Evolutionary conservation across 441 rosid genomes (phyloP), one percentile per base, ranked within the genome.

Genomic region (Oxalis stricta): DNA sequence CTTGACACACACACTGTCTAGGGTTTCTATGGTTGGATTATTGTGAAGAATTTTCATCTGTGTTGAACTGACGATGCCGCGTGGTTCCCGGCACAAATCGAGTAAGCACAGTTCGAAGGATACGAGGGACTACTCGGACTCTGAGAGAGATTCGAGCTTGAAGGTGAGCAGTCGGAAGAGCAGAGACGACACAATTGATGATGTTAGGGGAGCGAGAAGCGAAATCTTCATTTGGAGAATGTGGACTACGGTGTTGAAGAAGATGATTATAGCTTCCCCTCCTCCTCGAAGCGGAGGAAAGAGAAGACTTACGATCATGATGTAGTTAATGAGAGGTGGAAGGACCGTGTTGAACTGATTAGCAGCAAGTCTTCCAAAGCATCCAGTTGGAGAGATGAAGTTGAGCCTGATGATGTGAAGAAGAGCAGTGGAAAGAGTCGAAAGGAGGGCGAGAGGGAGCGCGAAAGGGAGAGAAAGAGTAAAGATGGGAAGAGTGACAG

Each of bases 31-130:
- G 26, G 28, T 18, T 31, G 22, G 31, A n/a, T n/a, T n/a, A n/a
- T n/a, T n/a, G n/a, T n/a, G n/a, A n/a, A n/a, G n/a, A n/a, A n/a
- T n/a, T n/a, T 29, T 9, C 37, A 19, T 7, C 13, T 16, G 23
- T 5, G 33, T 28, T 11, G 16, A 10, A 34, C 10, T 18, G 17
- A 48, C 23, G 14, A 86, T 92, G 99, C 79, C 95, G 54, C 63
- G 80, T 59, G 77, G 94, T 66, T 77, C 96, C 22, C 73, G 96
- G 62, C 96, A 86, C 69, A 91, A 82, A 74, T 83, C 96, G 55
- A 81, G 95, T 67, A 91, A 81, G 70, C 88, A 79, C 56, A 72
- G 84, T 33, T 67, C 77, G 39, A 70, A 66, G 59, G 97, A 84
- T 50, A 69, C 71, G 8, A 68, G 78, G 57, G 97, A 88, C 8